Evolutionary conservation across 495 filamentous ascomycete genomes (phyloP).

Genomic region (Penicillium cosmopolitanum): DNA sequence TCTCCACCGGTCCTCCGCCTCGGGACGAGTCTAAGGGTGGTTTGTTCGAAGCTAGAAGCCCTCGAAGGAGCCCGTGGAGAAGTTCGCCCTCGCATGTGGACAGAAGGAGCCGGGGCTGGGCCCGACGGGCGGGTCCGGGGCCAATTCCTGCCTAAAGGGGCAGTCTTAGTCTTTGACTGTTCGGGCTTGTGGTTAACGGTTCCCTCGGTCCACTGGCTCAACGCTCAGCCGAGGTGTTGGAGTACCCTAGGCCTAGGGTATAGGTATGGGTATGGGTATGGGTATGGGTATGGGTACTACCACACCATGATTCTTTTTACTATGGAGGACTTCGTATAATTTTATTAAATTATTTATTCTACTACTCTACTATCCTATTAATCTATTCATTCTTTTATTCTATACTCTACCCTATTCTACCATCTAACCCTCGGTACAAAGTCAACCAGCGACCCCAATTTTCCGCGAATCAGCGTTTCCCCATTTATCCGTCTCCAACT

Average conservation of each 20-base stretch:
- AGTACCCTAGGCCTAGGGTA: background rate
- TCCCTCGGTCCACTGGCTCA: background rate
- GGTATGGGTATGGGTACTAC: too few species aligned
- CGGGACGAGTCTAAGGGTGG: conserved; percentile 2
- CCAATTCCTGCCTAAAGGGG: background rate
- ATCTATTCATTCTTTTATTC: too few species aligned
- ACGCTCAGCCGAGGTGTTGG: background rate
- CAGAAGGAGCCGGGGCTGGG: too few species aligned
- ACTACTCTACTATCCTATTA: too few species aligned
- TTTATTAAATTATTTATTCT: background rate
- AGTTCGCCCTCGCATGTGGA: conserved; percentile 1
- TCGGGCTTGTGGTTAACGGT: background rate
- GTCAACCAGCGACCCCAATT: background rate
- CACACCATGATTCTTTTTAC: too few species aligned
- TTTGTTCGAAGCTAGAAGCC: too few species aligned
- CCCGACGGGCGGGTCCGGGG: conserved; percentile 5
- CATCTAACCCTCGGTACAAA: too few species aligned
- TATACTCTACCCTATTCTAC: too few species aligned
- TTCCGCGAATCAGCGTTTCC: conserved; percentile 11
- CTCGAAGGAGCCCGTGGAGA: background rate
- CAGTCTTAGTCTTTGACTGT: too few species aligned
- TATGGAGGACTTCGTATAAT: too few species aligned
- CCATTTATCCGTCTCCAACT: conserved; percentile 9
- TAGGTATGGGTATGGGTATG: too few species aligned
- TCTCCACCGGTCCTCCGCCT: conserved; percentile 2